Conservation (phyloP, 495 filamentous ascomycete species). For the Delitschia confertaspora region DNA sequence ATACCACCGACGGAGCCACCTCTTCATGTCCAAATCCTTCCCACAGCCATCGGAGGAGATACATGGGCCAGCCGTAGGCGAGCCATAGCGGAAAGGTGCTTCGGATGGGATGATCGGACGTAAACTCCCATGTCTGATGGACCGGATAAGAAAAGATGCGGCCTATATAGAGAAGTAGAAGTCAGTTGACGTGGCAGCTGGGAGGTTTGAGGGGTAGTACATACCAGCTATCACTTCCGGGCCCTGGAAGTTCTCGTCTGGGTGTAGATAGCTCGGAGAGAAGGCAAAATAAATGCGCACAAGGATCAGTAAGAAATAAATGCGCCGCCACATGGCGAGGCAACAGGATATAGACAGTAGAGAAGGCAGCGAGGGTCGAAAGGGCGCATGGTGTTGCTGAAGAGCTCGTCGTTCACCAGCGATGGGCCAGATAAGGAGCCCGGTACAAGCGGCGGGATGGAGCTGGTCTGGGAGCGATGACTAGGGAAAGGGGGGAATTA, state of each 20-base stretch:
- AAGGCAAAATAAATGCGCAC: slow-evolving; percentile 91
- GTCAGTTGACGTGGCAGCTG: not conserved
- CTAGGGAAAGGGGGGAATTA: too few relatives aligned
- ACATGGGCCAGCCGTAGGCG: slow-evolving; percentile 86
- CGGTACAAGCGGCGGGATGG: too few relatives aligned
- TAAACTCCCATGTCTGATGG: slow-evolving; percentile 90
- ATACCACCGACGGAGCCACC: slow-evolving; percentile 62
- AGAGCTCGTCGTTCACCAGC: not conserved
- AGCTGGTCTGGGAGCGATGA: too few relatives aligned
- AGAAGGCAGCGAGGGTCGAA: slow-evolving; percentile 1
- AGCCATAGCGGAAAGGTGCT: slow-evolving; percentile 96
- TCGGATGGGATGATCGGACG: slow-evolving; percentile 70
- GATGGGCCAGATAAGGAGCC: not conserved
- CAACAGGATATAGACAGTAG: slow-evolving; percentile 1
- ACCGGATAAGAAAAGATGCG: slow-evolving; percentile 83
- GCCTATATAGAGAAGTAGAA: slow-evolving; percentile 45
- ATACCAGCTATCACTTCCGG: slow-evolving; percentile 94
- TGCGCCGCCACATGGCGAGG: slow-evolving; percentile 73
- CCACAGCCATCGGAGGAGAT: slow-evolving; percentile 81
- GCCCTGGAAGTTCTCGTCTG: slow-evolving; percentile 97
- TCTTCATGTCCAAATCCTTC: slow-evolving; percentile 44
- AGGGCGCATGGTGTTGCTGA: slow-evolving; percentile 16
- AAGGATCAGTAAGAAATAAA: slow-evolving; percentile 72
- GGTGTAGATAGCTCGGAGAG: slow-evolving; percentile 91
- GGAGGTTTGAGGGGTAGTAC: slow-evolving; percentile 28